Conservation (phyloP, 163 green algal genomes). For the Chloromonas sp. region DNA sequence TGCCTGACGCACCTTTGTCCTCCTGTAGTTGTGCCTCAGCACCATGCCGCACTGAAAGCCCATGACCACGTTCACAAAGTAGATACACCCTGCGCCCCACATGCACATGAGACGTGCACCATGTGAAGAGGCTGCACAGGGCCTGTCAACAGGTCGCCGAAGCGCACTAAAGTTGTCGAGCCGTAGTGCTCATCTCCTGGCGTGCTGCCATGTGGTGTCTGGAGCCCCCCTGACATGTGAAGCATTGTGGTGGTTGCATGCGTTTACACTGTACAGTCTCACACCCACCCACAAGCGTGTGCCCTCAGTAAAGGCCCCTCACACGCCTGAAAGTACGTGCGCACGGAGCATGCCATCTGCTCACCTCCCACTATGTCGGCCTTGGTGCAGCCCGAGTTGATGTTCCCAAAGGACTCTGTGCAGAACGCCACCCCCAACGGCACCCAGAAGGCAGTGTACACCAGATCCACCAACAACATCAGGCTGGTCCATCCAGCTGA, state of each 20-base stretch:
- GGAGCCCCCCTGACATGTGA: no score
- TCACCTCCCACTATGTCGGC: conserved; percentile 24
- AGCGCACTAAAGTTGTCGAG: no score
- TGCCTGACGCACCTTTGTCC: conserved; percentile 14
- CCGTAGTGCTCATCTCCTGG: no score
- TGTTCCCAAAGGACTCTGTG: conserved; percentile 15
- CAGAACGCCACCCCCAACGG: conserved; percentile 34
- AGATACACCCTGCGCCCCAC: conserved; percentile 34
- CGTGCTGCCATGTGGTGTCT: no score
- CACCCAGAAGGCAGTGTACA: conserved; percentile 51
- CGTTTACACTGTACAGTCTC: no score
- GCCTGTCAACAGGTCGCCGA: background rate
- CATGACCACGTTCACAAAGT: conserved; percentile 45
- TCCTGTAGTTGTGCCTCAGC: conserved; percentile 42
- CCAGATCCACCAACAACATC: conserved; percentile 49
- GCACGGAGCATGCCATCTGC: background rate
- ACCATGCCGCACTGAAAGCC: conserved; percentile 54
- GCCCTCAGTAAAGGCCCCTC: no score
- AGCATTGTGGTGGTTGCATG: no score
- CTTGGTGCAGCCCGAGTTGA: conserved; percentile 13
- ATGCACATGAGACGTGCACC: background rate
- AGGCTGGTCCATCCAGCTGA: conserved; percentile 28
- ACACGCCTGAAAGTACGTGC: no score
- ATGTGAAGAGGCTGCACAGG: background rate
- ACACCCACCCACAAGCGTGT: no score